Evolutionary conservation across 768 basidiomycete genomes (phyloP).

Genomic region (Erythrobasidium yunnanense): DNA sequence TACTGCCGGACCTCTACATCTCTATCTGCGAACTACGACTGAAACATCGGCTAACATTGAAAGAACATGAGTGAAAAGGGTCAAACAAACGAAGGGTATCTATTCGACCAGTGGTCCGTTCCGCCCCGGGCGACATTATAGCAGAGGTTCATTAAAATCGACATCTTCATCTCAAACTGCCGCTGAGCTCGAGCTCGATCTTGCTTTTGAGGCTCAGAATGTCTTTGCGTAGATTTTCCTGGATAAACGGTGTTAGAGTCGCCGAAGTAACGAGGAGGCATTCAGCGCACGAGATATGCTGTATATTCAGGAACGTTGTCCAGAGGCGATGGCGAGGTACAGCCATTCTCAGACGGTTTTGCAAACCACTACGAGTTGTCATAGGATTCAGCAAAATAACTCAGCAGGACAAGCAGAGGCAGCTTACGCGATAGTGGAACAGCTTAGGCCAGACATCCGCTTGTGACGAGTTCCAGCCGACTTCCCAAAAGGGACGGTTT

Average conservation of each 20-base stretch:
- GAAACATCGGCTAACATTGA: too few species aligned
- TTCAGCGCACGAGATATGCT: background rate
- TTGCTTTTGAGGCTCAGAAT: background rate
- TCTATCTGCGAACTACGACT: too few species aligned
- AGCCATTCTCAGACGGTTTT: background rate
- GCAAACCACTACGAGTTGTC: background rate
- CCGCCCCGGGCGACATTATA: too few species aligned
- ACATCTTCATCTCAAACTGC: too few species aligned
- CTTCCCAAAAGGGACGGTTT: background rate
- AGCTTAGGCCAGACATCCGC: slow-evolving; percentile 13
- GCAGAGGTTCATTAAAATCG: too few species aligned
- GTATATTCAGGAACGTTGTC: background rate
- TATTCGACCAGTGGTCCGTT: too few species aligned
- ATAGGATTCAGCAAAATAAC: background rate
- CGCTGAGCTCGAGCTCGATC: background rate
- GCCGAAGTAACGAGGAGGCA: background rate
- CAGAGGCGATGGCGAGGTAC: background rate
- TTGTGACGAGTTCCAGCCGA: slow-evolving; percentile 1
- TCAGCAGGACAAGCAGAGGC: background rate
- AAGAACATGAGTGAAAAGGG: too few species aligned
- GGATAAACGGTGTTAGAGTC: too few species aligned
- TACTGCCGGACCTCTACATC: too few species aligned
- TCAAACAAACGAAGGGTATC: too few species aligned
- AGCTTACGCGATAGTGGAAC: slow-evolving; percentile 17
- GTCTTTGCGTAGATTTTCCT: background rate